These are phyloP conservation scores for Synchytrium microbalum DNA, from an alignment of 371 early-diverging fungal genomes.

Conservation along the genomic window DNA sequence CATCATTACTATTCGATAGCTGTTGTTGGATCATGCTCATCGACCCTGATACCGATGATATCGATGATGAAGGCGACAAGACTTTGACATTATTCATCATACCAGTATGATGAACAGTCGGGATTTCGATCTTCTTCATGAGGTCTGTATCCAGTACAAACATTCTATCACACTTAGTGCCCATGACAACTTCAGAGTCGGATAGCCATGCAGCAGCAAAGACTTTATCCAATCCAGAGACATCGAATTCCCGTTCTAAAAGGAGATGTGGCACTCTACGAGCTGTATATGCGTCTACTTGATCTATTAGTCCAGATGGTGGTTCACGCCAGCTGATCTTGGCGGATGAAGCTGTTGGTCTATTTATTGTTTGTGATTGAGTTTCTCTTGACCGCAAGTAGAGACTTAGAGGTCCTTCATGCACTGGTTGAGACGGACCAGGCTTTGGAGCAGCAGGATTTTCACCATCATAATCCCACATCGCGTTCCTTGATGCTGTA, in stretches of 20 bases:
- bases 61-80: background rate
- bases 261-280: background rate
- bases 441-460: background rate
- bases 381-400: background rate
- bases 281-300: background rate
- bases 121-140: conserved; percentile 21
- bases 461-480: background rate
- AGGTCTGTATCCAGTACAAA: conserved; percentile 21
- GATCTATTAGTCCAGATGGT: background rate
- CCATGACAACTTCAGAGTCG: conserved; percentile 42
- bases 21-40: conserved; percentile 4
- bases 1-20: background rate
- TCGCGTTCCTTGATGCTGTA: background rate
- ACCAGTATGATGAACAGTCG: conserved; percentile 15
- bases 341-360: background rate
- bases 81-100: background rate
- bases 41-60: background rate
- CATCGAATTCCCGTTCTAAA: conserved; percentile 10
- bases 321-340: background rate
- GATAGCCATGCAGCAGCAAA: conserved; percentile 52
- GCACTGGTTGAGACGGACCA: no score
- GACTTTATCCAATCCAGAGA: conserved; percentile 45
- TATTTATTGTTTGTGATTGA: background rate
- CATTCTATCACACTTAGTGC: conserved; percentile 54
- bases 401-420: background rate